phyloP scores from a whole-genome alignment of 805 yeast genomes.

The Wickerhamiella brachini region DNA sequence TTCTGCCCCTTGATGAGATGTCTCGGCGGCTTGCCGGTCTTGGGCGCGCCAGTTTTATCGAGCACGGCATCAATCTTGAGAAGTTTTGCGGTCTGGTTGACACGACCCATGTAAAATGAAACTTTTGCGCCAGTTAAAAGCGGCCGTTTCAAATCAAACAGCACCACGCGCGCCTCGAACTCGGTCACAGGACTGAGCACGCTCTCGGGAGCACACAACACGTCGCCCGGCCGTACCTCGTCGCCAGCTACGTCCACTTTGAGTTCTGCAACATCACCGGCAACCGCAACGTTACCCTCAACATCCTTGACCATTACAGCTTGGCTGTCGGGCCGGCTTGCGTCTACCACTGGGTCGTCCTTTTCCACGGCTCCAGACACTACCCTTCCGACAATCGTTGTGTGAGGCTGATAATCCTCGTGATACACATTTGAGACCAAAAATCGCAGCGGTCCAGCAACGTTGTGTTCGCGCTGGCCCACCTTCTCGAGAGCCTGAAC shows the following conservation, averaged over 20 bases:
- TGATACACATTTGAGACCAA: constrained; percentile 50
- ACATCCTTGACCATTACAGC: constrained; percentile 14
- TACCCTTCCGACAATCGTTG: constrained; percentile 50
- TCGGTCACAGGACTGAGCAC: constrained; percentile 35
- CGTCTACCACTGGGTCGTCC: constrained; percentile 47
- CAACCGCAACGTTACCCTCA: constrained; percentile 29
- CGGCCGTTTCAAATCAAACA: constrained; percentile 61
- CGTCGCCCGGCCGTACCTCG: constrained; percentile 51
- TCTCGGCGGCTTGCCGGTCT: constrained; percentile 26
- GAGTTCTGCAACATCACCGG: constrained; percentile 43
- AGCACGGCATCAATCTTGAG: constrained; percentile 30
- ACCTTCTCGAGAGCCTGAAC: constrained; percentile 23
- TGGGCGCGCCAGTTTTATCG: constrained; percentile 27
- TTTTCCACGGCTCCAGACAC: constrained; percentile 55
- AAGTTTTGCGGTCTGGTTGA: constrained; percentile 56
- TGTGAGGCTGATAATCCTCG: constrained; percentile 34
- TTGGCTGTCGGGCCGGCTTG: constrained; percentile 33
- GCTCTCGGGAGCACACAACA: constrained; percentile 38
- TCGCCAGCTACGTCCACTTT: constrained; percentile 28
- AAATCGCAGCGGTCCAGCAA: constrained; percentile 32
- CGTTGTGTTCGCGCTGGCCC: constrained; percentile 1
- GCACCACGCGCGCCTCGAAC: constrained; percentile 41
- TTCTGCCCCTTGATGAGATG: constrained; percentile 48
- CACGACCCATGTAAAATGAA: constrained; percentile 62
- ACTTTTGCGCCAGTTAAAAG: constrained; percentile 68